Conservation (phyloP, 2,329 filamentous ascomycete species). For the Pestalotiopsis sp. region DNA sequence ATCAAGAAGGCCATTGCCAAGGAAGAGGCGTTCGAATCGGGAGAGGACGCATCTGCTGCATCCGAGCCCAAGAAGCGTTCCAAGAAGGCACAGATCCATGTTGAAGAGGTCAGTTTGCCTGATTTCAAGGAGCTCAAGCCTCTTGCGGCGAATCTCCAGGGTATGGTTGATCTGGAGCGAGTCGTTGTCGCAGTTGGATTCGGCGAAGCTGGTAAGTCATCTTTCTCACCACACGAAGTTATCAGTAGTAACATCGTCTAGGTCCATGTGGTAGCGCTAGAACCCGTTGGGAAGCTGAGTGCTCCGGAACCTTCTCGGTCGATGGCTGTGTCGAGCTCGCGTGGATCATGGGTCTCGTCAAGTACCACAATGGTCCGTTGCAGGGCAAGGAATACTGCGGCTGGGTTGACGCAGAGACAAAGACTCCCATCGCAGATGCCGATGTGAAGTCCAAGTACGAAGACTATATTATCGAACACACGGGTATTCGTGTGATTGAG, state of each 20-base stretch:
- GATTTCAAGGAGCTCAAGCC: slow-evolving; percentile 26
- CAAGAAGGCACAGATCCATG: slow-evolving; percentile 27
- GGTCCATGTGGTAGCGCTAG: slow-evolving; percentile 71
- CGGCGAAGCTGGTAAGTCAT: slow-evolving; percentile 31
- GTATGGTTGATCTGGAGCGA: slow-evolving; percentile 40
- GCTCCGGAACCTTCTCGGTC: slow-evolving; percentile 68
- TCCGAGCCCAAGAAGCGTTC: slow-evolving; percentile 57
- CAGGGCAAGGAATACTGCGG: slow-evolving; percentile 70
- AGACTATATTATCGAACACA: slow-evolving; percentile 33
- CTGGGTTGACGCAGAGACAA: slow-evolving; percentile 42
- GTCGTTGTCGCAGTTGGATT: slow-evolving; percentile 43
- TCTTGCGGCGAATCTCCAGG: slow-evolving; percentile 27
- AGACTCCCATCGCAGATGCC: slow-evolving; percentile 29
- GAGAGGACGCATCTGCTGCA: slow-evolving; percentile 27
- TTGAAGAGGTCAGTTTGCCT: slow-evolving; percentile 29
- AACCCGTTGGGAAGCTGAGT: slow-evolving; percentile 75
- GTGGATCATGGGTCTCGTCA: slow-evolving; percentile 76
- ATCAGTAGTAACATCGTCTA: not conserved
- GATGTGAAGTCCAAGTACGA: slow-evolving; percentile 35
- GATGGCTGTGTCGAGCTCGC: slow-evolving; percentile 74
- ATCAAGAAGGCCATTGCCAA: slow-evolving; percentile 25
- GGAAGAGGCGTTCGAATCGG: slow-evolving; percentile 47
- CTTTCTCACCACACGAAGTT: not conserved
- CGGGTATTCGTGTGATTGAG: slow-evolving; percentile 37
- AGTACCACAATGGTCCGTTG: slow-evolving; percentile 68